phyloP scores from a whole-genome alignment of 2,329 filamentous ascomycete genomes.

The Tetracladium maxilliforme region DNA sequence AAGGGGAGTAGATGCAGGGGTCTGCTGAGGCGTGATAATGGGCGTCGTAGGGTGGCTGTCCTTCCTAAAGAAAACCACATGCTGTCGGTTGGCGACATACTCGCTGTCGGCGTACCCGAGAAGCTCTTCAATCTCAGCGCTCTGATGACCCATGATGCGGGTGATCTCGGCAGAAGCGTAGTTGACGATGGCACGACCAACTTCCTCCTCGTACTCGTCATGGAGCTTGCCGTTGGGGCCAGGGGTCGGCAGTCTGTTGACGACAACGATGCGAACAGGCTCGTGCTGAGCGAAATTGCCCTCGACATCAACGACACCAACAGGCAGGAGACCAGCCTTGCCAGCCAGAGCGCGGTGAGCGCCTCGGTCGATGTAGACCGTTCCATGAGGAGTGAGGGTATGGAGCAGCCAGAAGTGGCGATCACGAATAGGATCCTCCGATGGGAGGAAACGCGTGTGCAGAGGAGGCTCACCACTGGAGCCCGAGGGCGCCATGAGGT shows the following conservation, averaged over 20 bases:
- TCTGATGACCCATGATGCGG: constrained; percentile 72
- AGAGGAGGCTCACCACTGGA: constrained; percentile 37
- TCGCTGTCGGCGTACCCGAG: constrained; percentile 90
- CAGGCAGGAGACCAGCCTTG: constrained; percentile 79
- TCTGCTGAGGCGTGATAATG: too few species aligned
- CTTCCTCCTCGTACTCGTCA: constrained; percentile 46
- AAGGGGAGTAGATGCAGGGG: too few species aligned
- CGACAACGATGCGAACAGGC: constrained; percentile 73
- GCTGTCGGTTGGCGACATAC: constrained; percentile 80
- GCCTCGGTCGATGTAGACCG: constrained; percentile 83
- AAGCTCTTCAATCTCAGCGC: constrained; percentile 62
- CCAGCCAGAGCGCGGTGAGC: constrained; percentile 66
- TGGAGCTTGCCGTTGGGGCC: constrained; percentile 27
- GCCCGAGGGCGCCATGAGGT: constrained; percentile 8
- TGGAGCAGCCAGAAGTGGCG: constrained; percentile 96
- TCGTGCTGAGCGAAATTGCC: constrained; percentile 86
- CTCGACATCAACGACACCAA: constrained; percentile 80
- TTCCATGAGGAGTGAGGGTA: constrained; percentile 79
- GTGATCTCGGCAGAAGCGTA: constrained; percentile 78
- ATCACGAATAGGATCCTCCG: constrained; percentile 72
- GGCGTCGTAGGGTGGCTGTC: too few species aligned
- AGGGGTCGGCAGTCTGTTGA: constrained; percentile 32
- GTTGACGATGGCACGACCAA: constrained; percentile 82
- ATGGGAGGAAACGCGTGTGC: constrained; percentile 87
- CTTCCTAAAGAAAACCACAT: constrained; percentile 73